These are phyloP conservation scores for Kitagawia praeruptora DNA, from an alignment of 129 eudicot genomes.

Conservation along the genomic window DNA sequence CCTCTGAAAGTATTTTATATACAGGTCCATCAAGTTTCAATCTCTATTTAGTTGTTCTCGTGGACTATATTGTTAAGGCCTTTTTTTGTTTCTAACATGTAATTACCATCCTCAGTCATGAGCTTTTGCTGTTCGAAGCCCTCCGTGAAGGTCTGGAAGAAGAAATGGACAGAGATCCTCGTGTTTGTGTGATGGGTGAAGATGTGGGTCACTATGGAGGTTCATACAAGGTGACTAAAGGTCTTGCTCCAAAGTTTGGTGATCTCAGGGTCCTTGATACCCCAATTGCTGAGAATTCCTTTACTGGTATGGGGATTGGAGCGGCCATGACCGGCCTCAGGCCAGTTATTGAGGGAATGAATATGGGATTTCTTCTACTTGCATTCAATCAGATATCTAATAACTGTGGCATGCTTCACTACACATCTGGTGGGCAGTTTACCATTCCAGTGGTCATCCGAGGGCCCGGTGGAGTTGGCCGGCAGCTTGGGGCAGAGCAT, in stretches of 20 bases:
- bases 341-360: constrained; percentile 92
- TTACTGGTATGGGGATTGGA: constrained; percentile 94
- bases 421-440: constrained; percentile 95
- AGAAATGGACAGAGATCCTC: constrained; percentile 86
- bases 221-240: constrained; percentile 91
- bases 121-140: constrained; percentile 89
- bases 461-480: constrained; percentile 96
- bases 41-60: neutral
- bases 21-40: neutral
- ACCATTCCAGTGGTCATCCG: constrained; percentile 86
- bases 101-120: constrained; percentile 51
- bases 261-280: constrained; percentile 92
- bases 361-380: constrained; percentile 91
- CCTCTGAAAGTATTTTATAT: neutral
- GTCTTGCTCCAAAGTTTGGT: constrained; percentile 76
- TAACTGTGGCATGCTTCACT: constrained; percentile 98
- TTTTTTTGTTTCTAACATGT: neutral
- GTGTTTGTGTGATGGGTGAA: constrained; percentile 93
- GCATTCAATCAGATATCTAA: constrained; percentile 96
- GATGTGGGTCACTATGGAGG: constrained; percentile 99
- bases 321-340: constrained; percentile 95
- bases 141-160: constrained; percentile 97
- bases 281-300: constrained; percentile 90
- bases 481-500: constrained; percentile 96
- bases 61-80: neutral